phyloP scores from a whole-genome alignment of 2,329 filamentous ascomycete genomes.

The Aspergillus calidoustus region DNA sequence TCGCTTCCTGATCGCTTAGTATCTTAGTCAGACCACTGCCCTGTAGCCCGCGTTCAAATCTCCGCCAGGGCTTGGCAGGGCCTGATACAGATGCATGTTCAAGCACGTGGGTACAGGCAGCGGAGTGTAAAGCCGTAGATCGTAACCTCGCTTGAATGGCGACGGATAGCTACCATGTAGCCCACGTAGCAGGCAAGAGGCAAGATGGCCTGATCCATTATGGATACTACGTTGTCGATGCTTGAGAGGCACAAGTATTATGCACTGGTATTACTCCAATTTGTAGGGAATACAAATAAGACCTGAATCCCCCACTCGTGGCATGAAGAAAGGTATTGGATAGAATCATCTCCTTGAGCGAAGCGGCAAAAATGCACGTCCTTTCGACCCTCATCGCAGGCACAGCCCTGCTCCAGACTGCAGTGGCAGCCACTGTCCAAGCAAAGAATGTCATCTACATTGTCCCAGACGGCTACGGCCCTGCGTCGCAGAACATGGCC shows the following conservation, averaged over 20 bases:
- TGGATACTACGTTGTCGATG: background rate
- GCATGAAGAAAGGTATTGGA: background rate
- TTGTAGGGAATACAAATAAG: background rate
- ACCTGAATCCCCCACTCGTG: background rate
- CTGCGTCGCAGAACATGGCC: conserved; percentile 17
- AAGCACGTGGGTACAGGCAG: background rate
- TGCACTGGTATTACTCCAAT: background rate
- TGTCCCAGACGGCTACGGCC: conserved; percentile 15
- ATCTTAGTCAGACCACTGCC: background rate
- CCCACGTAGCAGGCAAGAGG: background rate
- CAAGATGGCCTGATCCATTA: background rate
- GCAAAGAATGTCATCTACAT: conserved; percentile 19
- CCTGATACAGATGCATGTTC: background rate
- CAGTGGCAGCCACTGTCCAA: background rate
- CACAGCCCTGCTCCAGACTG: conserved; percentile 2
- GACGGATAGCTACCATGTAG: background rate
- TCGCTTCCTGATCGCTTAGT: no score
- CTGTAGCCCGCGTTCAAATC: background rate
- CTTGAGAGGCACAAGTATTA: background rate
- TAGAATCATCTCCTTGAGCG: background rate
- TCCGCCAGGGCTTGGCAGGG: background rate
- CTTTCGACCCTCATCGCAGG: conserved; percentile 3
- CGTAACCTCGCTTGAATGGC: background rate
- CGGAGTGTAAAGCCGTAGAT: background rate
- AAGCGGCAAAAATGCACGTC: background rate